Percentiles rank a stretch among this genome's conserved stretches.
These are phyloP conservation scores for Diversispora epigaea DNA, from an alignment of 192 early-diverging fungal species.

Conservation along the genomic window DNA sequence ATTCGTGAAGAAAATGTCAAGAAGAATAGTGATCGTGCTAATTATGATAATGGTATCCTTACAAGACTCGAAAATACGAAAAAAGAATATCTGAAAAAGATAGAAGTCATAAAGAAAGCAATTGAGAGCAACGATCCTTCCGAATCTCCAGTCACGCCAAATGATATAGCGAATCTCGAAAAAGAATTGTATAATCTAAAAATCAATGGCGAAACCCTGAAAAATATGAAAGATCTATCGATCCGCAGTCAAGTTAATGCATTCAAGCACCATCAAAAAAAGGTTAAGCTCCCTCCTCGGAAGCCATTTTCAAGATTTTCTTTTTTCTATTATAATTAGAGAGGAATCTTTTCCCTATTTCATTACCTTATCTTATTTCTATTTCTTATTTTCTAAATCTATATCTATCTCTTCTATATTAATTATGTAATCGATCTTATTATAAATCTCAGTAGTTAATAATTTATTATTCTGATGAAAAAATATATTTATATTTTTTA, in stretches of 20 bases:
- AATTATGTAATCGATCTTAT: too few species aligned
- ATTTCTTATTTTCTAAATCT: too few species aligned
- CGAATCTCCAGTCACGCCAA: constrained; percentile 11
- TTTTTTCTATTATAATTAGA: too few species aligned
- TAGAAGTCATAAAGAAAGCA: constrained; percentile 34
- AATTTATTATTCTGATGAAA: too few species aligned
- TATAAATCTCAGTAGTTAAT: too few species aligned
- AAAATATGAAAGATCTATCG: constrained; percentile 19
- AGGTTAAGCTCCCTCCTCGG: not conserved
- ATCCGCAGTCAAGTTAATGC: not conserved
- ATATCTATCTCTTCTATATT: too few species aligned
- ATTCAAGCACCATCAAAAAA: not conserved
- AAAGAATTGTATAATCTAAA: constrained; percentile 31
- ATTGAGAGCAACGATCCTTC: constrained; percentile 23
- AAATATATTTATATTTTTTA: too few species aligned
- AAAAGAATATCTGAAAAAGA: constrained; percentile 24
- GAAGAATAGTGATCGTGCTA: constrained; percentile 17
- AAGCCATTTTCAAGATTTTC: too few species aligned
- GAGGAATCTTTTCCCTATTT: too few species aligned
- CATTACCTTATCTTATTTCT: too few species aligned
- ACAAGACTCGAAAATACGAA: constrained; percentile 24
- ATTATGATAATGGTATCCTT: constrained; percentile 26
- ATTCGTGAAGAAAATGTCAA: constrained; percentile 34
- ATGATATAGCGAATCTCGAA: constrained; percentile 15
- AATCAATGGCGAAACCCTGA: constrained; percentile 33